These are phyloP conservation scores for Cupressus sempervirens DNA, from an alignment of 75 land plant genomes.

Conservation along the genomic window DNA sequence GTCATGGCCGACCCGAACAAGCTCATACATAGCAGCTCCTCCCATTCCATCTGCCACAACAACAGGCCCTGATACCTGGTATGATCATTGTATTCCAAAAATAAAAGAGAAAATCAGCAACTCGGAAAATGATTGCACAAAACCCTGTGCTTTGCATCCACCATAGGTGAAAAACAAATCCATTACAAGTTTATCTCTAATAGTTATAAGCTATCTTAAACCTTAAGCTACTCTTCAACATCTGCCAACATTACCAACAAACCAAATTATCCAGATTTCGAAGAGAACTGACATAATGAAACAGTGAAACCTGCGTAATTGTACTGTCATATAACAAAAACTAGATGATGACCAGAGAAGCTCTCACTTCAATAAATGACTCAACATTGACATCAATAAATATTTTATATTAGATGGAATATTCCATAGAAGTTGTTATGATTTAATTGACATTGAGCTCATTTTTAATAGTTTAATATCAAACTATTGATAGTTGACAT, in stretches of 20 bases:
- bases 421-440: neutral
- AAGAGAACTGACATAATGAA: neutral
- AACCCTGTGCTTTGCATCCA: neutral
- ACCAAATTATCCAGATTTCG: neutral
- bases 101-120: neutral
- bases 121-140: neutral
- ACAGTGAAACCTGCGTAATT: neutral
- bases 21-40: conserved; percentile 99
- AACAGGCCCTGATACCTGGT: conserved; percentile 98
- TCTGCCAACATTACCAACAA: neutral
- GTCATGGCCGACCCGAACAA: conserved; percentile 99
- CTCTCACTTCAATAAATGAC: neutral
- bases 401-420: neutral
- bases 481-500: neutral
- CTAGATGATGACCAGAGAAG: neutral
- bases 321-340: neutral
- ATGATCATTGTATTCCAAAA: neutral
- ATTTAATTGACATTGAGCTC: neutral
- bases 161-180: neutral
- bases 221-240: neutral
- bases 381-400: neutral
- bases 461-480: neutral
- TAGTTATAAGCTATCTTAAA: neutral
- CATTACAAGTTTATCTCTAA: neutral
- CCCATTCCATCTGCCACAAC: conserved; percentile 99